Base-by-base conservation (phyloP, 129 eudicot genomes). In the Logfia minima region DNA sequence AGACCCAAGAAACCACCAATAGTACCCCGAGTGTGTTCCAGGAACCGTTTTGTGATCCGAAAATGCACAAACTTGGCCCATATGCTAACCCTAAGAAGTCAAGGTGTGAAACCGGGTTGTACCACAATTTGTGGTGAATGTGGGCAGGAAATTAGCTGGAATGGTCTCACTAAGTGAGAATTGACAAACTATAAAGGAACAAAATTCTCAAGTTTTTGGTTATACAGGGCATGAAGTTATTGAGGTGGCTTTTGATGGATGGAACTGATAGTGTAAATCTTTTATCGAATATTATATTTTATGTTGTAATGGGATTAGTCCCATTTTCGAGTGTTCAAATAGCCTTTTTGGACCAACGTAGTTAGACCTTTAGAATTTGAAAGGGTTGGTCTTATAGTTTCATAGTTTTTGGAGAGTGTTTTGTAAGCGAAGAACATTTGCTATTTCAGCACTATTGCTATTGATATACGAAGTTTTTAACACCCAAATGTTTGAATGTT, bases 71-170 rank as follows among this genome's bases (percentile, higher is more conserved):
- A 82, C 70, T 76, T 89, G 6, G 80, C 99, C 10, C 99, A 94
- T 77, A 29, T 87, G 79, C 72, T 91, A 65, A 89, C 93, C 23
- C 85, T 94, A 71, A 89, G 84, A 76, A 89, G 93, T 59, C 96
- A 91, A 69, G 93, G 97, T 11, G 88, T 86, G 55, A 94, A 89
- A 68, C 21, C 32, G 2, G 99, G 97, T 26, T 85, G 97, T 80
- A 83, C 76, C 75, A 90, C 97, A 3, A 71, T 94, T 21, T 94
- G 99, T 83, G 99, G 99, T 62, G 97, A 91, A 70, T 94, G 99
- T 77, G 97, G 91, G 29, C 84, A 82, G 71, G 90, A 84, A 78
- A 82, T 94, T 4, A 75, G 88, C 37, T 91, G 91, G 93, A 93
- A 83, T 74, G 86, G 83, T 48, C 73, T 87, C 45, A 74, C 58